phyloP scores from a whole-genome alignment of 345 rosid genomes.

The Angophora floribunda region DNA sequence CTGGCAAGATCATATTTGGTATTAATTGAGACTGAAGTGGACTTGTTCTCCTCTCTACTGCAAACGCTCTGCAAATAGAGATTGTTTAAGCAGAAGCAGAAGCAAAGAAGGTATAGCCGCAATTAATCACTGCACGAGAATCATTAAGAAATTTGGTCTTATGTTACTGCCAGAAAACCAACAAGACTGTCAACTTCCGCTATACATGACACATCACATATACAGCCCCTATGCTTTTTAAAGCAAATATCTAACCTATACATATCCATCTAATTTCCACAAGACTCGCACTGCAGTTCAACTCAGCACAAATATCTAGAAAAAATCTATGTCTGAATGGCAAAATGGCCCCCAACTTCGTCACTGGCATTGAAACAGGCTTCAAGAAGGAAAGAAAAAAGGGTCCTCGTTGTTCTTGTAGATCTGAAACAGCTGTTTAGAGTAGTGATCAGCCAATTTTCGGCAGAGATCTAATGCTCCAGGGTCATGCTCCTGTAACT shows the following conservation, averaged over 20 bases:
- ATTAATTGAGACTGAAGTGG: neutral
- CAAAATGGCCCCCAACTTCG: neutral
- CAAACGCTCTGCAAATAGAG: neutral
- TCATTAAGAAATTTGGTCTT: neutral
- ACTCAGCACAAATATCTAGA: neutral
- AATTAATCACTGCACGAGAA: neutral
- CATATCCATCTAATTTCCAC: neutral
- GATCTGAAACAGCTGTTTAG: conserved; percentile 64
- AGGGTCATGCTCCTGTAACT: conserved; percentile 25
- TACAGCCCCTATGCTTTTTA: neutral
- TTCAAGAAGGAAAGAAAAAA: conserved; percentile 20
- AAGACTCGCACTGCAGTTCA: neutral
- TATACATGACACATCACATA: neutral
- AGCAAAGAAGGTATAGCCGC: neutral
- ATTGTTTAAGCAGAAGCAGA: neutral
- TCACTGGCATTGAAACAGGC: neutral
- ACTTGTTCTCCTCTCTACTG: neutral
- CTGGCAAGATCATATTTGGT: neutral
- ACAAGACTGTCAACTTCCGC: neutral
- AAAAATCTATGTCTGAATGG: neutral
- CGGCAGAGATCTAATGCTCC: conserved; percentile 40
- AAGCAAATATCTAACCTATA: neutral
- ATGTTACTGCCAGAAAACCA: neutral
- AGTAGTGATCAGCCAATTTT: conserved; percentile 36
- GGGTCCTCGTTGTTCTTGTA: conserved; percentile 57